Conservation (phyloP, 2,329 filamentous ascomycete species). For the Cercospora sp. region DNA sequence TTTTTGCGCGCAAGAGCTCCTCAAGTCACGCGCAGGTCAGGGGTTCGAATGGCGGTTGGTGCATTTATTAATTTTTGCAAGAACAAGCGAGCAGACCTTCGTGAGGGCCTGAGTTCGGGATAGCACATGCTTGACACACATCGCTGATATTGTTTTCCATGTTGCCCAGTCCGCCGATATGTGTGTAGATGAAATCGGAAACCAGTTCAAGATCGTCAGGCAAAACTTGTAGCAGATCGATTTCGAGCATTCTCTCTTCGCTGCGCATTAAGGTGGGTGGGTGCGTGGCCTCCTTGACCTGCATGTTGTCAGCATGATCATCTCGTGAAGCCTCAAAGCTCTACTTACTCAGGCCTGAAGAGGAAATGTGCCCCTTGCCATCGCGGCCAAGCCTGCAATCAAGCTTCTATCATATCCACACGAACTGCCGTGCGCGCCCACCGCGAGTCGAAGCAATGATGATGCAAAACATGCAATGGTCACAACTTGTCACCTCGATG, state of each 20-base stretch:
- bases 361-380: neutral
- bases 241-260: neutral
- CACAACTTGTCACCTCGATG: neutral
- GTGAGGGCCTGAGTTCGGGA: neutral
- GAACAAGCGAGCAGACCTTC: too few species aligned
- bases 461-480: neutral
- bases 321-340: too few species aligned
- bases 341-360: neutral
- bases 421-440: neutral
- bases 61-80: too few species aligned
- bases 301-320: neutral
- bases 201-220: neutral
- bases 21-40: neutral
- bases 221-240: neutral
- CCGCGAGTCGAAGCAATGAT: neutral
- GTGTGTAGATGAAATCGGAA: neutral
- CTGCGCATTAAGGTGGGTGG: neutral
- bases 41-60: neutral
- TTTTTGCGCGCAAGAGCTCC: neutral
- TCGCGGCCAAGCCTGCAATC: neutral
- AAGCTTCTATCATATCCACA: neutral
- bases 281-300: neutral
- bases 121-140: neutral
- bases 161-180: neutral
- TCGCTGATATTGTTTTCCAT: neutral